A percentile compares a stretch with the other conserved stretches of the same genome.
These are phyloP conservation scores for Bothriochloa decipiens DNA, from an alignment of 176 grass and related monocot species.

Conservation along the genomic window DNA sequence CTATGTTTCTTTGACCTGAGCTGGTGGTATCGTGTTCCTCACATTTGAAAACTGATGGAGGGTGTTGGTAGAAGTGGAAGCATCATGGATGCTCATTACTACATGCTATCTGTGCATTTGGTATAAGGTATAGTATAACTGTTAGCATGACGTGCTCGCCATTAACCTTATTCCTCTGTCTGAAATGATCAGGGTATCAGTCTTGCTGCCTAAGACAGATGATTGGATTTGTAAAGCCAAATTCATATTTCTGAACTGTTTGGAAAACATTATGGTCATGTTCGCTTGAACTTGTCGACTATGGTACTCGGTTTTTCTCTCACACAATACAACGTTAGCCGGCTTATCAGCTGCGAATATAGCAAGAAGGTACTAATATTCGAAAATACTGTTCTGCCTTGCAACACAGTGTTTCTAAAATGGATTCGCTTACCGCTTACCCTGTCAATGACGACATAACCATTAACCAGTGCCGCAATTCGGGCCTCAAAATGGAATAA, in stretches of 20 bases:
- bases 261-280: background rate
- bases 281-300: too few species aligned
- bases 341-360: background rate
- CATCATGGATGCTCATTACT: background rate
- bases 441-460: background rate
- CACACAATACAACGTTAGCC: too few species aligned
- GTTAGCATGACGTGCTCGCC: conserved; percentile 28
- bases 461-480: background rate
- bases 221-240: too few species aligned
- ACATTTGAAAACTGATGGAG: background rate
- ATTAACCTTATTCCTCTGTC: background rate
- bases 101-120: background rate
- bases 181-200: background rate
- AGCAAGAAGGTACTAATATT: background rate
- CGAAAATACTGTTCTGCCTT: background rate
- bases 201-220: background rate
- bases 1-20: background rate
- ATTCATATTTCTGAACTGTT: background rate
- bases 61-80: background rate
- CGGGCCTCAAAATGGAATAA: conserved; percentile 15
- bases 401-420: background rate
- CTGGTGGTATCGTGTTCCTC: background rate
- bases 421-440: background rate
- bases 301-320: too few species aligned
- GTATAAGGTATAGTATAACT: too few species aligned